Evolutionary conservation across 2,329 filamentous ascomycete species (phyloP).

Genomic region (Calycina marina): DNA sequence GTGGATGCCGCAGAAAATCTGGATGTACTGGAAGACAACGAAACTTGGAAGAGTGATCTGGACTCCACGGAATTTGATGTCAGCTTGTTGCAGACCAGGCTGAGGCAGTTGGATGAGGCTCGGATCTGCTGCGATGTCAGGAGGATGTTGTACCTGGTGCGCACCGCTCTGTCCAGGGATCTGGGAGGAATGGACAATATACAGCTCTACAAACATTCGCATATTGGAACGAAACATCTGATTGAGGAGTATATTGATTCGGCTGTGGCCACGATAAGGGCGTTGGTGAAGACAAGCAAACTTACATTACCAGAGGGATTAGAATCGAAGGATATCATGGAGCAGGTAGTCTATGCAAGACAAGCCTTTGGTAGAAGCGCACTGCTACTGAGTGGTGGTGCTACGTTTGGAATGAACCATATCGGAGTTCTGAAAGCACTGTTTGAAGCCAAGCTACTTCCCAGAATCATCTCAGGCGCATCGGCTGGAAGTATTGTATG

Average conservation of each 20-base stretch:
- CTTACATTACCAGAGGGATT: conserved; percentile 34
- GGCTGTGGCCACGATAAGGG: conserved; percentile 57
- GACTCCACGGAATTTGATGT: conserved; percentile 41
- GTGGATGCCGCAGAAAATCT: conserved; percentile 59
- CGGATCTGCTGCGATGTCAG: conserved; percentile 56
- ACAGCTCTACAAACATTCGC: conserved; percentile 68
- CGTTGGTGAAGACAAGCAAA: conserved; percentile 48
- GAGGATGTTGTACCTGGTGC: conserved; percentile 65
- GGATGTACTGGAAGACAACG: conserved; percentile 65
- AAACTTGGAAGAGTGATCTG: conserved; percentile 62
- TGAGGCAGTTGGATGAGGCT: conserved; percentile 61
- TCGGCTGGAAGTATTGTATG: conserved; percentile 58
- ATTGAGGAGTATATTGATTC: conserved; percentile 81
- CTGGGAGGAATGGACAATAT: conserved; percentile 77
- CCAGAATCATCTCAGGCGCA: conserved; percentile 53
- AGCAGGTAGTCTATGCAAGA: conserved; percentile 43
- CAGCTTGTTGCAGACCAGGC: conserved; percentile 50
- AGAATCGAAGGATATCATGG: conserved; percentile 37
- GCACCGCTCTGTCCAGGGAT: conserved; percentile 66
- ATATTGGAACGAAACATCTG: conserved; percentile 72
- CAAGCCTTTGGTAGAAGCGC: conserved; percentile 54
- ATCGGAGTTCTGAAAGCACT: conserved; percentile 56
- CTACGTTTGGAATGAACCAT: conserved; percentile 60
- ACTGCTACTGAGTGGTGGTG: conserved; percentile 51
- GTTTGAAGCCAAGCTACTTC: conserved; percentile 45